Percentiles rank a stretch among this genome's conserved stretches.
These are phyloP conservation scores for Psilocybe sp. DNA, from an alignment of 768 basidiomycete genomes.

Conservation along the genomic window DNA sequence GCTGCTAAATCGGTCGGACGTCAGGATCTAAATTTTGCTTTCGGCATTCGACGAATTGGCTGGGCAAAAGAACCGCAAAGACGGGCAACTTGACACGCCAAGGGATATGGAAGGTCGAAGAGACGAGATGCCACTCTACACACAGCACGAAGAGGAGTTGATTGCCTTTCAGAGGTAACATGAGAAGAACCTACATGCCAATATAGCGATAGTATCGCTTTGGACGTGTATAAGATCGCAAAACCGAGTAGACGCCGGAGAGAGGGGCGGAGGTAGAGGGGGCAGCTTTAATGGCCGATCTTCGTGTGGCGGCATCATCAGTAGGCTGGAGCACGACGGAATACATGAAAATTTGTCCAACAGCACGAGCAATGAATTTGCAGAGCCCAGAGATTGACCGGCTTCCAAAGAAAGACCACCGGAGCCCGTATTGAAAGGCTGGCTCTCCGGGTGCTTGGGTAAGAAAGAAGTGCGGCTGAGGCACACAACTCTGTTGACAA, in stretches of 20 bases:
- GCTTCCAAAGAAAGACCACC: background rate
- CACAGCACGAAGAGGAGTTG: background rate
- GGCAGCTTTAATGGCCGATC: background rate
- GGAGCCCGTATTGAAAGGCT: too few relatives aligned
- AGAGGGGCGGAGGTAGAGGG: conserved; percentile 10
- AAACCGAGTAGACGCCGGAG: conserved; percentile 1
- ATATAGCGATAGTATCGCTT: conserved; percentile 1
- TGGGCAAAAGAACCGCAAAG: background rate
- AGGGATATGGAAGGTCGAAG: background rate
- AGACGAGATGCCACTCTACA: background rate
- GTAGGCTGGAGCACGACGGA: background rate
- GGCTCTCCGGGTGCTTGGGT: too few relatives aligned
- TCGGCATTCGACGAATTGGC: too few relatives aligned
- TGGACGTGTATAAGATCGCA: conserved; percentile 2
- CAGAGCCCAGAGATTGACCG: background rate
- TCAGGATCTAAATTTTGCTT: too few relatives aligned
- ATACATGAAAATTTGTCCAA: background rate
- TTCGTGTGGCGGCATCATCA: background rate
- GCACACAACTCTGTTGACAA: too few relatives aligned
- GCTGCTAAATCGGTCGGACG: too few relatives aligned
- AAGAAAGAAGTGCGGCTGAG: too few relatives aligned
- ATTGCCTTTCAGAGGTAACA: conserved; percentile 1
- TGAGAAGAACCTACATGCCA: conserved; percentile 3
- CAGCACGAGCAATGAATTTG: too few relatives aligned
- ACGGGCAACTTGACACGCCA: background rate